These are phyloP conservation scores for Graphilbum ipis-grandicollis DNA, from an alignment of 2,329 filamentous ascomycete species.

Conservation along the genomic window DNA sequence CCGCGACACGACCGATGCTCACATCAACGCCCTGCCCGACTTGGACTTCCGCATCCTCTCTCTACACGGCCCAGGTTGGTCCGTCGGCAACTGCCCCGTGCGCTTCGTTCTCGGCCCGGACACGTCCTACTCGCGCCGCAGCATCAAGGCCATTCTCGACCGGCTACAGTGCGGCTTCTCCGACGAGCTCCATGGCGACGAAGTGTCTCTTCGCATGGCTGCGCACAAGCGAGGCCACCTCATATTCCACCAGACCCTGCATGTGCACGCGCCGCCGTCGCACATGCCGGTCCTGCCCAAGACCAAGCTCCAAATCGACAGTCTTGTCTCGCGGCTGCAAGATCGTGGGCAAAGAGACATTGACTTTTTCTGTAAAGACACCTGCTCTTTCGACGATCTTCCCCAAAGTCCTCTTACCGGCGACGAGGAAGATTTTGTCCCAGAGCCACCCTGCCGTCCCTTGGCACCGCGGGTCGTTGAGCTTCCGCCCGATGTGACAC, in stretches of 20 bases:
- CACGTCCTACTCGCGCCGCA: slow-evolving; percentile 24
- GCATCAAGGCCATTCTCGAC: slow-evolving; percentile 30
- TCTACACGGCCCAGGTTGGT: slow-evolving; percentile 27
- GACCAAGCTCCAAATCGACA: slow-evolving; percentile 19
- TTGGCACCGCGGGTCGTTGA: slow-evolving; percentile 6
- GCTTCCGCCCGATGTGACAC: slow-evolving; percentile 4
- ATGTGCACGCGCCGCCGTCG: slow-evolving; percentile 17
- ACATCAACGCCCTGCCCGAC: slow-evolving; percentile 24
- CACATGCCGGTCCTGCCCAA: slow-evolving; percentile 8
- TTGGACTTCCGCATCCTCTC: slow-evolving; percentile 29
- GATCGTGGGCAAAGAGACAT: slow-evolving; percentile 29
- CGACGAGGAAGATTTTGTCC: background rate
- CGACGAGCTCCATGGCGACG: slow-evolving; percentile 28
- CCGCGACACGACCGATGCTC: slow-evolving; percentile 23
- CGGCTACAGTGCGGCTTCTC: slow-evolving; percentile 32
- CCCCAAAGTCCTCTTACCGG: slow-evolving; percentile 11
- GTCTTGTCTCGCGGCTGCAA: slow-evolving; percentile 22
- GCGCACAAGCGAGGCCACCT: slow-evolving; percentile 35
- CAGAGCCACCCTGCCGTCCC: background rate
- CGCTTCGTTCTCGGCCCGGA: slow-evolving; percentile 24
- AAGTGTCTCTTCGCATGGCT: slow-evolving; percentile 27
- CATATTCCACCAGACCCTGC: slow-evolving; percentile 30
- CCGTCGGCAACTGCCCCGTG: slow-evolving; percentile 26
- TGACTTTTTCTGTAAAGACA: slow-evolving; percentile 31
- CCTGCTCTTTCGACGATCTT: slow-evolving; percentile 24